Evolutionary conservation across 2,329 filamentous ascomycete species (phyloP), one percentile per base, ranked within the genome.

Genomic region (Penicillium brevicompactum): DNA sequence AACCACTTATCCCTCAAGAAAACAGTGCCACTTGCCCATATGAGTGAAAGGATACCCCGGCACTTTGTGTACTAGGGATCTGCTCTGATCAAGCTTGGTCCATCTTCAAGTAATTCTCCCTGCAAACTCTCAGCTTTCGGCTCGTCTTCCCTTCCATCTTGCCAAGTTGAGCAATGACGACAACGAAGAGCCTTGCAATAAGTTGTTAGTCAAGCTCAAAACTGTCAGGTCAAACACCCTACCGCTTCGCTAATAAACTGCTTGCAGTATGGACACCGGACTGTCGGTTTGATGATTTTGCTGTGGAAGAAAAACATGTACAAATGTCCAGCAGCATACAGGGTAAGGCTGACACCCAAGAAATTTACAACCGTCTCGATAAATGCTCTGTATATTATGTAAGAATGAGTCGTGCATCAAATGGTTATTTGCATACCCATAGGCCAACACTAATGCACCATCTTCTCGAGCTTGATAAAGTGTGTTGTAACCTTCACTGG

Each of bases 381-480:
- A 27, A 70, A 70, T 3, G 58, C 16, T 1, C 67, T 70, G 30
- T 31, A 21, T 5, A 18, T 8, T 14, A 0, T 13, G 11, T 11
- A 10, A 30, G 13, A 32, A 50, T 34, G 21, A 44, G 40, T 24
- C n/a, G 11, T 13, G 11, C 21, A 16, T 9, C 13, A 43, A 5
- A 5, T 3, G 4, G n/a, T 5, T 6, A 9, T 30, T 32, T 8
- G 14, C 80, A 47, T 66, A 87, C 81, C 88, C 88, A 60, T 89
- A 91, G 1, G 87, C 86, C 76, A 90, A 79, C 18, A 91, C 83
- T 1, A 91, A 82, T 1, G 88, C 88, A 1, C 88, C 88, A 61
- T 91, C 88, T 4, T 84, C 82, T 57, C 87, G 80, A 2, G 88
- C 89, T 67, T 88, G 85, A 42, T 83, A 76, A 6, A 89, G 76